These are phyloP conservation scores for Collybiopsis confluens DNA, from an alignment of 768 basidiomycete species.

Conservation along the genomic window DNA sequence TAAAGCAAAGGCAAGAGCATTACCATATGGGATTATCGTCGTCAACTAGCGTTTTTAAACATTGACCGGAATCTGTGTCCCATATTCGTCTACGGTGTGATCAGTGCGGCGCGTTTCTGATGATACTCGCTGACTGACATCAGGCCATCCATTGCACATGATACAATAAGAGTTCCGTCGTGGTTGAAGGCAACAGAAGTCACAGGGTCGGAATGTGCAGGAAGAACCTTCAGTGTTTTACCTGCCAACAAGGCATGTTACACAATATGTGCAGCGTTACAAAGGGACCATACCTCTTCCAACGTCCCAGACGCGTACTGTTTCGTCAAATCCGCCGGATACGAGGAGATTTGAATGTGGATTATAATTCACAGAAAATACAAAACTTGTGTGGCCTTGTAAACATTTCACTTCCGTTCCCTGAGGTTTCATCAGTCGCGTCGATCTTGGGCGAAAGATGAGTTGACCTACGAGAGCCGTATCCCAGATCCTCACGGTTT, in stretches of 20 bases:
- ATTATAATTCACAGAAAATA: constrained; percentile 91
- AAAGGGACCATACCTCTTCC: constrained; percentile 57
- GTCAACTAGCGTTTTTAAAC: constrained; percentile 93
- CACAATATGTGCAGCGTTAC: neutral
- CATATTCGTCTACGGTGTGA: constrained; percentile 74
- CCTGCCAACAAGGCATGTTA: constrained; percentile 39
- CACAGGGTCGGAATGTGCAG: constrained; percentile 97
- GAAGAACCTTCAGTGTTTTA: constrained; percentile 78
- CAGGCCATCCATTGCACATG: constrained; percentile 94
- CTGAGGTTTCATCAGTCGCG: constrained; percentile 27
- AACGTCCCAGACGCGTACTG: constrained; percentile 95
- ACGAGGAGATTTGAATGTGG: constrained; percentile 87
- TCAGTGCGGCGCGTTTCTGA: constrained; percentile 6
- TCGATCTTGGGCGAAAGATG: neutral
- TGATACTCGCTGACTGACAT: constrained; percentile 57
- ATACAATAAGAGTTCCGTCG: constrained; percentile 92
- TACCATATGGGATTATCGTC: constrained; percentile 95
- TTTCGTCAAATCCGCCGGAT: constrained; percentile 94
- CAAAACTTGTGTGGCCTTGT: constrained; percentile 87
- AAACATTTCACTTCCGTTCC: constrained; percentile 61
- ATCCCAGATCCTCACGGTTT: constrained; percentile 83
- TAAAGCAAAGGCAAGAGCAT: constrained; percentile 12
- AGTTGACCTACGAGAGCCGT: constrained; percentile 49
- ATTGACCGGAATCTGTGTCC: constrained; percentile 97
- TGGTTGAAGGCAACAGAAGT: constrained; percentile 92